Percentiles rank a stretch among this genome's conserved stretches.
phyloP scores from a whole-genome alignment of 768 basidiomycete species.

The Pisolithus sp. region DNA sequence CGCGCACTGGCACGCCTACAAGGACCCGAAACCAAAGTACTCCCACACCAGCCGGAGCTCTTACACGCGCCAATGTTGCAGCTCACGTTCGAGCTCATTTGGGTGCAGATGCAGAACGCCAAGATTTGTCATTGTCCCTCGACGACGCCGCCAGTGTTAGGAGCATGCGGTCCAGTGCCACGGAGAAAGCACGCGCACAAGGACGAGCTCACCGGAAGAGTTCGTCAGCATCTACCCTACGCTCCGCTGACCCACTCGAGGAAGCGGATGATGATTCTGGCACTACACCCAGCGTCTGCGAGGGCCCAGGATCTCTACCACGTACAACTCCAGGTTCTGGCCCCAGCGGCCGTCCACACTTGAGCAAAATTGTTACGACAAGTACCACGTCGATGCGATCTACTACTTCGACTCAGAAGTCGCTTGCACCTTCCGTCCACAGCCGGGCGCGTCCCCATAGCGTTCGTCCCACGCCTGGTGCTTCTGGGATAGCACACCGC shows the following conservation, averaged over 20 bases:
- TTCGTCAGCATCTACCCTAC: conserved; percentile 14
- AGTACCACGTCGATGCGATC: conserved; percentile 20
- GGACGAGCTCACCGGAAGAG: conserved; percentile 15
- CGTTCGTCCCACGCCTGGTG: conserved; percentile 8
- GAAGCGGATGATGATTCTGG: not conserved
- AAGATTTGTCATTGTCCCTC: conserved; percentile 72
- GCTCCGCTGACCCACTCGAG: not conserved
- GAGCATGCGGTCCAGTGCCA: conserved; percentile 20
- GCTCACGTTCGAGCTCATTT: conserved; percentile 16
- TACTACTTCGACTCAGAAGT: conserved; percentile 5
- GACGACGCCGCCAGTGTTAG: conserved; percentile 22
- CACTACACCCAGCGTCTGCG: not conserved
- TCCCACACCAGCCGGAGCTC: conserved; percentile 9
- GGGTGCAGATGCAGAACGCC: conserved; percentile 35
- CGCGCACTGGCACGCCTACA: conserved; percentile 28
- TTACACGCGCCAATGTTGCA: conserved; percentile 16
- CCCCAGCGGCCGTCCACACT: conserved; percentile 19
- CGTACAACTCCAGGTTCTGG: conserved; percentile 5
- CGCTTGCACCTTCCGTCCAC: conserved; percentile 22
- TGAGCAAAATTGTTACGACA: conserved; percentile 23
- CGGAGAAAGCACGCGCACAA: conserved; percentile 18
- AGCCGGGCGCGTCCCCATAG: conserved; percentile 13
- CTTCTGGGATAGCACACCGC: not conserved
- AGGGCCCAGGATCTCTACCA: not conserved
- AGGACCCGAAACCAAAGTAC: conserved; percentile 23